Evolutionary conservation across 1,284 basidiomycete species (phyloP), one percentile per base, ranked within the genome.

Genomic region (Cystobasidium pallidum): DNA sequence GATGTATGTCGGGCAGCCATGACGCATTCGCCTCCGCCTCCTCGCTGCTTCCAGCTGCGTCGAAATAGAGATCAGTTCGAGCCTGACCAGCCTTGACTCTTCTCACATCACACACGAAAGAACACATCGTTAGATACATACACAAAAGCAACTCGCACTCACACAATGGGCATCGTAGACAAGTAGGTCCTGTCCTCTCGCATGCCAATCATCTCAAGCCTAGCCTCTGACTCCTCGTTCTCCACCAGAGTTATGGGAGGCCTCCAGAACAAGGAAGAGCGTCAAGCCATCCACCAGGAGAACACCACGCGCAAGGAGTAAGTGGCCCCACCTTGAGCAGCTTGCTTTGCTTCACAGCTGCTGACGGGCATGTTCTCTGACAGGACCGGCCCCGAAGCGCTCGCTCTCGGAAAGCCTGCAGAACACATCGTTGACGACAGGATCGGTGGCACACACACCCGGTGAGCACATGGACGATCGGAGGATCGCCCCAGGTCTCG

Each of bases 391-490:
- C 68, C 68, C 28, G 68, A 51, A 32, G 68, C 68, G 8, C 68
- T 71, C 26, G 68, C 68, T n/a, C 49, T 64, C 51, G 68, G 68
- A 21, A 71, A 71, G 51, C 68, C 68, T 26, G 54, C 68, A 26
- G 68, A 71, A 34, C 28, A 71, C 68, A 71, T 52, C 26, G 34
- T 71, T 34, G 68, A 71, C 39, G 68, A 71, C 61, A 51, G 39
- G 36, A 71, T 71, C 30, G 68, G 68, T 26, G 68, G 68, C n/a
- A 64, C 59, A 24, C 68, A 71, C 68, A 71, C 68, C 13, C 28
- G 67, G 68, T 71, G 34, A 19, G 52, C 52, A 32, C 34, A 26
- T 13, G 39, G 13, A 15, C 24, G 24, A 45, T n/a, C 43, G 43
- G 11, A 15, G 15, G 39, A 45, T 45, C 11, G 43, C 8, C 43